Percentiles rank a stretch among this genome's conserved stretches.
Conservation (phyloP, 176 grass and related monocot species). For the Guadua angustifolia region DNA sequence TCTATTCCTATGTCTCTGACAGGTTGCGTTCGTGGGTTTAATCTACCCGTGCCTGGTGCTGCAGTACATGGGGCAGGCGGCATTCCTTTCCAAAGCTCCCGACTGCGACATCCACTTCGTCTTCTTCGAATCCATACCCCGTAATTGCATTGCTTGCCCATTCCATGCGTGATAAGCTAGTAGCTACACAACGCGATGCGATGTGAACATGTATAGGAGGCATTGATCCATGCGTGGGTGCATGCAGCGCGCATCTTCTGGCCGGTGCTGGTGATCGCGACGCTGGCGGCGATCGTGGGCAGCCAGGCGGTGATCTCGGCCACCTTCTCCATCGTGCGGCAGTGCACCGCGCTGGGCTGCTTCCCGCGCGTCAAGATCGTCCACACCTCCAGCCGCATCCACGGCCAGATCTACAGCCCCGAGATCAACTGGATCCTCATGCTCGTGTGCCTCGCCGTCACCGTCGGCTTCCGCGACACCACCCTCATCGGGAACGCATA, state of each 20-base stretch:
- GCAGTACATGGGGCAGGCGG: conserved; percentile 85
- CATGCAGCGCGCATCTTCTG: conserved; percentile 59
- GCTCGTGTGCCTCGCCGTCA: conserved; percentile 55
- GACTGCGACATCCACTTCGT: conserved; percentile 54
- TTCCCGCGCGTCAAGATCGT: conserved; percentile 79
- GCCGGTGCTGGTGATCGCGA: conserved; percentile 65
- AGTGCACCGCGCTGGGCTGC: conserved; percentile 68
- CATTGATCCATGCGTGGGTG: neutral
- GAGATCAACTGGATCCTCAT: conserved; percentile 81
- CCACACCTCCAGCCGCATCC: conserved; percentile 65
- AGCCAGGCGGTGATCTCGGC: conserved; percentile 78
- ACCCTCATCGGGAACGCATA: conserved; percentile 70
- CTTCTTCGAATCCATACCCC: conserved; percentile 61
- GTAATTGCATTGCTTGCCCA: neutral
- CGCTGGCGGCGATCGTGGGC: conserved; percentile 68
- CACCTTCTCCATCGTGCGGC: conserved; percentile 76
- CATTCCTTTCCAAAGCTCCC: conserved; percentile 66
- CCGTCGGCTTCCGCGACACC: conserved; percentile 62
- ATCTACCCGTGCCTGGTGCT: conserved; percentile 78
- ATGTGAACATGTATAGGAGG: too few species aligned
- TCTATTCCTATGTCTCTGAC: neutral
- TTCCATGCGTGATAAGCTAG: neutral
- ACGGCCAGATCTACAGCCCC: conserved; percentile 77
- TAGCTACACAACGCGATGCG: neutral
- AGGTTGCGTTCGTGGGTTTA: conserved; percentile 54